These are phyloP conservation scores for Pseudisothecium myosuroides DNA, from an alignment of 225 moss, liverwort and hornwort species.

Conservation along the genomic window DNA sequence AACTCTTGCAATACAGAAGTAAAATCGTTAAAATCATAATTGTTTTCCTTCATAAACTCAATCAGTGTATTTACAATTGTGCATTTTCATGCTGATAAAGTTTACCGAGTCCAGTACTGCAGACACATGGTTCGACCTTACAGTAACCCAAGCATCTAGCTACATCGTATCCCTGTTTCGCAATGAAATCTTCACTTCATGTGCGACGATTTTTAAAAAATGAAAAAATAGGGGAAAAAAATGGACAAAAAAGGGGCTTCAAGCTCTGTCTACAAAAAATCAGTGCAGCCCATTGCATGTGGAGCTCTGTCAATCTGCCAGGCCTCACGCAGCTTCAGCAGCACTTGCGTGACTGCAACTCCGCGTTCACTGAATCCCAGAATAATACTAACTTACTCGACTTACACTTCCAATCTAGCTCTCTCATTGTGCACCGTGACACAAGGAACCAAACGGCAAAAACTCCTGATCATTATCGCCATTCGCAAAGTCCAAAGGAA, in stretches of 20 bases:
- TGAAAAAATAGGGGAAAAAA: background rate
- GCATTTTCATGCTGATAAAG: background rate
- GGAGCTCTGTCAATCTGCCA: constrained; percentile 1
- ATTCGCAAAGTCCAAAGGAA: background rate
- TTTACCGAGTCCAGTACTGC: background rate
- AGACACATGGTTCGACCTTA: background rate
- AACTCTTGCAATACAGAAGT: background rate
- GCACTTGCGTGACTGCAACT: background rate
- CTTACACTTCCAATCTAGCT: background rate
- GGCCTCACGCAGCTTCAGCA: background rate
- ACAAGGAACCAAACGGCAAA: background rate
- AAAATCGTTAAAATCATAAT: background rate
- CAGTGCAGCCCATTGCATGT: constrained; percentile 5
- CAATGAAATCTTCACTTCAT: background rate
- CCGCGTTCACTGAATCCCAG: background rate
- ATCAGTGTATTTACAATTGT: constrained; percentile 26
- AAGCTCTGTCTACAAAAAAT: background rate
- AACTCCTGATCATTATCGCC: background rate
- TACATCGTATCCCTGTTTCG: background rate
- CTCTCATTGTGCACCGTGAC: background rate
- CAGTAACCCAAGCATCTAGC: background rate
- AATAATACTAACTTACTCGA: background rate
- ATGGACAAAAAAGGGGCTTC: background rate
- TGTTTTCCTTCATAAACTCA: background rate
- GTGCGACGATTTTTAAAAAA: background rate